Conservation (phyloP, 108 stramenopile genomes). For the Aurantiochytrium sp. region DNA sequence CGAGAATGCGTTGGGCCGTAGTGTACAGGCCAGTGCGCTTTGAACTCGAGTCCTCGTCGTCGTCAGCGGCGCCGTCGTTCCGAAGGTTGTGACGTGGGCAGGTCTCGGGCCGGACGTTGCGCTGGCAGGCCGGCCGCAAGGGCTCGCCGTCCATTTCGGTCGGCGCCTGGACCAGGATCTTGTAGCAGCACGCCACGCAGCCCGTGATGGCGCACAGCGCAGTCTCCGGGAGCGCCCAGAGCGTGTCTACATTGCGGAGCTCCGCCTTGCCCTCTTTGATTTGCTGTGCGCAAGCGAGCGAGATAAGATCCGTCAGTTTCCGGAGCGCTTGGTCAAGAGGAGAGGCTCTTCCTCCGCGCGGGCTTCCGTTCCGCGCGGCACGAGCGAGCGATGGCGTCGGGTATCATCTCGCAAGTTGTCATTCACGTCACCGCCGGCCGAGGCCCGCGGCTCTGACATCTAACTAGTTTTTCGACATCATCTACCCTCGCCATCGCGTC, state of each 20-base stretch:
- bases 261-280: neutral
- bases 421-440: neutral
- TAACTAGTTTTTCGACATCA: slow-evolving; percentile 33
- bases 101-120: neutral
- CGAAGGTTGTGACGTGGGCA: slow-evolving; percentile 16
- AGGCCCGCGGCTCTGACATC: neutral
- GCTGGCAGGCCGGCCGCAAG: neutral
- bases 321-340: neutral
- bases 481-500: neutral
- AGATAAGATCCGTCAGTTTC: neutral
- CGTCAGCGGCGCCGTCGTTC: neutral
- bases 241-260: neutral
- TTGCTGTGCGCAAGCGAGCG: too few species aligned
- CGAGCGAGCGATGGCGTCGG: too few species aligned
- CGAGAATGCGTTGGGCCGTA: slow-evolving; percentile 37
- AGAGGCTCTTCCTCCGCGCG: too few species aligned
- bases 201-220: slow-evolving; percentile 12
- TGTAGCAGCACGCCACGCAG: slow-evolving; percentile 81
- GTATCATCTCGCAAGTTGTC: slow-evolving; percentile 22
- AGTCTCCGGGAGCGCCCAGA: neutral
- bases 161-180: slow-evolving; percentile 46
- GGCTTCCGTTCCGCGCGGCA: too few species aligned
- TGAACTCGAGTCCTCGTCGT: neutral
- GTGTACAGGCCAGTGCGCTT: neutral
- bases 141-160: neutral